Conservation (phyloP, 2,329 filamentous ascomycete species). For the Colletotrichum sp. region DNA sequence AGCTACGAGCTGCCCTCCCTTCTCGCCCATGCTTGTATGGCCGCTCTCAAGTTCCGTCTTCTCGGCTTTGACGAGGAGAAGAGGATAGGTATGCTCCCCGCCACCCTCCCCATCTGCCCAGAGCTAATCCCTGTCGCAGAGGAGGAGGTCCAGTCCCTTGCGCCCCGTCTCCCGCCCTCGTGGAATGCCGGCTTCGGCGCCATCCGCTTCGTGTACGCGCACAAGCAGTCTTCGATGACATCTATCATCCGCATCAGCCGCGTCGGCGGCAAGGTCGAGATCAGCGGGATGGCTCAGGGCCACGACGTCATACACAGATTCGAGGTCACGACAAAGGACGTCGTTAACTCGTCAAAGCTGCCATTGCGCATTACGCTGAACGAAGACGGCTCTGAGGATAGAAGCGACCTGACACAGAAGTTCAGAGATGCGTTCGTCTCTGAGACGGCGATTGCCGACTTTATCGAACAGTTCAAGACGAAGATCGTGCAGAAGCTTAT, state of each 20-base stretch:
- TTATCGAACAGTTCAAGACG: constrained; percentile 75
- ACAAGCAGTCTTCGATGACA: constrained; percentile 83
- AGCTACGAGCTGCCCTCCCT: constrained; percentile 85
- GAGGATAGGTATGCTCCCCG: constrained; percentile 61
- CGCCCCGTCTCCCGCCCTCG: constrained; percentile 70
- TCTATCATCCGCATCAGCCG: constrained; percentile 84
- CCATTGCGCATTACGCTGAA: constrained; percentile 61
- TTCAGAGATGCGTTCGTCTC: constrained; percentile 76
- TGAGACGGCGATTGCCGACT: constrained; percentile 68
- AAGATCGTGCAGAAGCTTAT: constrained; percentile 85
- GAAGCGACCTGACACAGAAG: constrained; percentile 51
- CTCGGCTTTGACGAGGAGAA: constrained; percentile 86
- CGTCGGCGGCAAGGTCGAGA: constrained; percentile 82
- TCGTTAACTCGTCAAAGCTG: constrained; percentile 65
- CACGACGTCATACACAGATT: constrained; percentile 83
- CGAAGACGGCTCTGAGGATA: constrained; percentile 51
- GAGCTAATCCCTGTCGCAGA: constrained; percentile 44
- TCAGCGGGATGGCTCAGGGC: constrained; percentile 79
- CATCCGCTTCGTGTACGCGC: constrained; percentile 85
- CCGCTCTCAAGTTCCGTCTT: constrained; percentile 79
- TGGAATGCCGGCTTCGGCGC: constrained; percentile 81
- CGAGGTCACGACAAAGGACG: constrained; percentile 77
- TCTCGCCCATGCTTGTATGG: constrained; percentile 83
- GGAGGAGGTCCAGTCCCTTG: constrained; percentile 59
- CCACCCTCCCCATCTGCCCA: not conserved